Percentiles rank a stretch among this genome's conserved stretches.
Evolutionary conservation across 768 basidiomycete species (phyloP).

Genomic region (Pleurotus citrinopileatus): DNA sequence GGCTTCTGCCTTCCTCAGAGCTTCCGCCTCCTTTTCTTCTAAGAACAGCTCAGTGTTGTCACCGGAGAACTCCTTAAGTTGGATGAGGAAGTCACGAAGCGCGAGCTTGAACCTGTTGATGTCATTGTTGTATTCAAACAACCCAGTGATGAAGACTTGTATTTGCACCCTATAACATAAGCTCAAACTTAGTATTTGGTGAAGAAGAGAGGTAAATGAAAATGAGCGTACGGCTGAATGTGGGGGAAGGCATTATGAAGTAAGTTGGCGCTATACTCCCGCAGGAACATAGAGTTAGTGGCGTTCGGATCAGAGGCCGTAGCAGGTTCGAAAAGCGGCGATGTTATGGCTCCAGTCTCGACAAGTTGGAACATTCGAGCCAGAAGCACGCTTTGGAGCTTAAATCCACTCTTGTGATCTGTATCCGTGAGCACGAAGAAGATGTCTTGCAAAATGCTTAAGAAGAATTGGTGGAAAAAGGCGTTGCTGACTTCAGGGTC

Average conservation of each 20-base stretch:
- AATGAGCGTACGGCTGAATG: conserved; percentile 62
- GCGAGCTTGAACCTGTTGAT: conserved; percentile 91
- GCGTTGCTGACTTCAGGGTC: conserved; percentile 78
- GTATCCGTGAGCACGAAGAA: conserved; percentile 98
- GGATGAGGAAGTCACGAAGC: conserved; percentile 95
- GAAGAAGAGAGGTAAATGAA: conserved; percentile 3
- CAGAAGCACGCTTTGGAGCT: conserved; percentile 89
- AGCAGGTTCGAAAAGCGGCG: conserved; percentile 81
- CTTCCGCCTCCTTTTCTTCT: conserved; percentile 93
- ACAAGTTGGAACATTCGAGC: conserved; percentile 93
- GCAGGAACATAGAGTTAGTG: conserved; percentile 77
- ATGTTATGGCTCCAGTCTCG: conserved; percentile 73
- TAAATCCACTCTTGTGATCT: conserved; percentile 99
- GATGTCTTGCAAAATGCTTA: conserved; percentile 90
- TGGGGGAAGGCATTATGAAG: conserved; percentile 91
- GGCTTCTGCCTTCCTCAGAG: conserved; percentile 70
- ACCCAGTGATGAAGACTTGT: conserved; percentile 60
- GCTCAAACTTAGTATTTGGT: conserved; percentile 12
- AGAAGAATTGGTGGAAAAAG: conserved; percentile 96
- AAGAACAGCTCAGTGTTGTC: conserved; percentile 91
- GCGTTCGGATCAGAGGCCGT: conserved; percentile 67
- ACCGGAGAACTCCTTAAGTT: conserved; percentile 95
- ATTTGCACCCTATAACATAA: conserved; percentile 57
- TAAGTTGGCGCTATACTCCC: conserved; percentile 83
- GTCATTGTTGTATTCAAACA: conserved; percentile 74